Base-by-base conservation (phyloP, 2,329 filamentous ascomycete species). In the Didymella lethalis region DNA sequence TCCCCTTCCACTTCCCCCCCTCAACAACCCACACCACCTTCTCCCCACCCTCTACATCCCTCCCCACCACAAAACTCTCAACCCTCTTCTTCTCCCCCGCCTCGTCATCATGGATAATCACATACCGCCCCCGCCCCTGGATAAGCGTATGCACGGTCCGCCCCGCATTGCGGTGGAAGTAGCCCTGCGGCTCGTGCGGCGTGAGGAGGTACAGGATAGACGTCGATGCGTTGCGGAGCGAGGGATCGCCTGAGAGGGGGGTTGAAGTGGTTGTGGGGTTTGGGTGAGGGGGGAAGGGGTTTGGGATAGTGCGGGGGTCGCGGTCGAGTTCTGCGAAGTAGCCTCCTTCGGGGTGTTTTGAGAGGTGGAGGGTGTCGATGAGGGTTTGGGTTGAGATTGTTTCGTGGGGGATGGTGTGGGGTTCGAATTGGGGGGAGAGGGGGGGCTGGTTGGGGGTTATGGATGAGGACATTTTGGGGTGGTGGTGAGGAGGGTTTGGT, bases 11-110 rank as follows among this genome's bases (percentile, higher is more conserved):
- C 72, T 86, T 86, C 4, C 85, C 87, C 0, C 88, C 88, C 52
- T 89, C 86, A 7, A 91, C 88, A 59, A 89, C 80, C 88, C 88
- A 91, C 72, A 90, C 86, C 68, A 88, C 63, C 70, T 72, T 83
- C 78, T 91, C 88, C 0, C 87, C 88, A 0, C 69, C 74, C 4
- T 77, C 78, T 5, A 90, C 76, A 69, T 88, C 77, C 12, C 79
- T 80, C 0, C 88, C 88, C 1, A 90, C 88, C 3, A 87, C 73
- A 65, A 89, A 90, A 7, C 80, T 84, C 76, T 90, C 88, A n/a
- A 90, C 74, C 16, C 81, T 75, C 44, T 83, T 83, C 58, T 80
- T 80, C 63, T 76, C 79, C 57, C 77, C 46, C n/a, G 78, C 60
- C 47, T 84, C 81, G 65, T 85, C 82, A 8, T 82, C 82, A 63